Evolutionary conservation across 2,329 filamentous ascomycete genomes (phyloP), one percentile per base, ranked within the genome.

Genomic region (Clonostachys rhizophaga): DNA sequence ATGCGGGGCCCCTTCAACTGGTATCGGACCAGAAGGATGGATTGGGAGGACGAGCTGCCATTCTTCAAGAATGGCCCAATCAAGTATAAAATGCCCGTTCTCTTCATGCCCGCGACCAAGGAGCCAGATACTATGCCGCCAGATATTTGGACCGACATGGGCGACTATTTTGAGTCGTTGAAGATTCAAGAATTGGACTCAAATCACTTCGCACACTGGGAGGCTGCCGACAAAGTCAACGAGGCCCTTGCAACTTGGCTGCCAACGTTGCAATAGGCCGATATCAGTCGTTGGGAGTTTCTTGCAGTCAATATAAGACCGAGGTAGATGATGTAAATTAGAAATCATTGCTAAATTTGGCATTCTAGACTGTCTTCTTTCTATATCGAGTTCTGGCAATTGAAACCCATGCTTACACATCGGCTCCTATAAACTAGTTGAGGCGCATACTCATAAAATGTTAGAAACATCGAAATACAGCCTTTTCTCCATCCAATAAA

Each of bases 1-100:
- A 66, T 95, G 50, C 78, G 83, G 55, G 88, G 87, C 3, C 86
- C 88, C 9, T 71, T 87, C 49, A 90, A 89, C 65, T 95, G 88
- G 87, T 96, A 96, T 67, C 81, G 88, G 40, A 86, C 79, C 3
- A 71, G 78, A 9, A 70, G 78, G 60, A 63, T 83, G 49, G 94
- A 94, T 63, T 86, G 74, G 60, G 77, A 87, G 40, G 87, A 95
- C 52, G 90, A 95, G 58, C 55, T 62, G 47, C 59, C 70, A 37
- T 69, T 86, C 33, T 70, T 81, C 46, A 68, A 88, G 76, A 47
- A 82, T 83, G 56, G 81, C 34, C 51, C 44, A 73, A 58, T 49
- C 17, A n/a, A 18, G 14, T 39, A n/a, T 12, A n/a, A 18, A 4
- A 18, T 18, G 36, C 36, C 36, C 3, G 17, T 18, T 11, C 36